Percentiles rank a stretch among this genome's conserved stretches.
These are phyloP conservation scores for Trichoderma virens DNA, from an alignment of 495 filamentous ascomycete genomes.

Conservation along the genomic window DNA sequence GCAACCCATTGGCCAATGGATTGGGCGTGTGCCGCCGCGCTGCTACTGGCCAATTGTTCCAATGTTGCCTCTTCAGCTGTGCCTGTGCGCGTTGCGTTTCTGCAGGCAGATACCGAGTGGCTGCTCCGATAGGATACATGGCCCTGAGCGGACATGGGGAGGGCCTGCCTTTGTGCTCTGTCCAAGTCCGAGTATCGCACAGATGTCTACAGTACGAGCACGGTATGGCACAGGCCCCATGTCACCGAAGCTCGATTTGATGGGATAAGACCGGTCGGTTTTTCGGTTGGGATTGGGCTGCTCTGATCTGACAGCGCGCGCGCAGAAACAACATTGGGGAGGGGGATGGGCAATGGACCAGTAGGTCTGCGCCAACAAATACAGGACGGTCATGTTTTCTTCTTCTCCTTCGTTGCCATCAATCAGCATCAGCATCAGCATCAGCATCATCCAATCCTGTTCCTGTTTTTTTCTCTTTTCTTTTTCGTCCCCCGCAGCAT, in stretches of 20 bases:
- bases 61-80: background rate
- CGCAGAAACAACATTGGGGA: no score
- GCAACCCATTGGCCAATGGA: background rate
- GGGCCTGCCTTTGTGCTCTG: no score
- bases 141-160: background rate
- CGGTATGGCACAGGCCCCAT: no score
- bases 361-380: background rate
- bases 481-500: background rate
- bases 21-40: background rate
- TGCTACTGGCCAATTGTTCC: constrained; percentile 3
- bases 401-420: no score
- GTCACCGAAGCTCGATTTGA: background rate
- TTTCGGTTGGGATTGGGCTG: background rate
- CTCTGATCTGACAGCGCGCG: background rate
- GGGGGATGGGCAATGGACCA: no score
- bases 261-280: background rate
- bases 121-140: background rate
- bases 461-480: background rate
- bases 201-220: no score
- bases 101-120: background rate
- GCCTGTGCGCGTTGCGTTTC: background rate
- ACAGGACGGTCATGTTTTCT: no score
- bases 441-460: background rate
- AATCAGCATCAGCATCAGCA: no score
- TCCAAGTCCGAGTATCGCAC: no score